Evolutionary conservation across 305 asterid genomes (phyloP), one percentile per base, ranked within the genome.

Genomic region (Fraxinus albicans): DNA sequence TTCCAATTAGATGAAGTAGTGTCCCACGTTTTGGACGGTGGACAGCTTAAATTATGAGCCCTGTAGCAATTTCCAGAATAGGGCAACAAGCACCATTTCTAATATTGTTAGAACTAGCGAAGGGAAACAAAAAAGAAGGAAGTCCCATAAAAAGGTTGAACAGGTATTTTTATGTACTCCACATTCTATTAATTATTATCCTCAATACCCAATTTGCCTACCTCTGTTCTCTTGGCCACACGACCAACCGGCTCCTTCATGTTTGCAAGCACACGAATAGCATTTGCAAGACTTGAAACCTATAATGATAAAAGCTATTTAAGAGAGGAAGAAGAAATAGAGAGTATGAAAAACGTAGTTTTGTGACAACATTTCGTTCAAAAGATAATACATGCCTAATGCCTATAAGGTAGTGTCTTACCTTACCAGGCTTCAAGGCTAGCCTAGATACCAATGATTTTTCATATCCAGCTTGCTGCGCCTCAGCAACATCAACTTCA

Each of bases 181-280:
- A 63, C 72, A 70, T 83, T 75, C 75, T 72, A 73, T 73, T 21
- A 72, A 38, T 69, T 73, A 34, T 74, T 58, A 55, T 74, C 77
- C 58, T 60, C 81, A 38, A 76, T 40, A 78, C 79, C 47, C 77
- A 73, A 83, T 74, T 82, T 86, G 67, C 82, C 76, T 87, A 93
- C 98, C 98, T 94, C 97, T 19, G 93, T 97, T 88, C 91, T 97
- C 88, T 88, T 94, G 79, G 91, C 84, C 86, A 94, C 89, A 81
- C 92, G 94, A 77, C 99, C 99, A 83, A 95, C 86, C 55, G 99
- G 99, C 89, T 97, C 99, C 89, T 95, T 96, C 98, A 97, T 94
- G 78, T 94, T 92, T 67, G 99, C 99, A 82, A 97, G 98, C 89
- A 92, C 91, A 21, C 98, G 99, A 82, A 95, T 86, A 70, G 99